Percentiles rank a stretch among this genome's conserved stretches.
phyloP scores from a whole-genome alignment of 495 filamentous ascomycete species.

The Penicillium manginii region DNA sequence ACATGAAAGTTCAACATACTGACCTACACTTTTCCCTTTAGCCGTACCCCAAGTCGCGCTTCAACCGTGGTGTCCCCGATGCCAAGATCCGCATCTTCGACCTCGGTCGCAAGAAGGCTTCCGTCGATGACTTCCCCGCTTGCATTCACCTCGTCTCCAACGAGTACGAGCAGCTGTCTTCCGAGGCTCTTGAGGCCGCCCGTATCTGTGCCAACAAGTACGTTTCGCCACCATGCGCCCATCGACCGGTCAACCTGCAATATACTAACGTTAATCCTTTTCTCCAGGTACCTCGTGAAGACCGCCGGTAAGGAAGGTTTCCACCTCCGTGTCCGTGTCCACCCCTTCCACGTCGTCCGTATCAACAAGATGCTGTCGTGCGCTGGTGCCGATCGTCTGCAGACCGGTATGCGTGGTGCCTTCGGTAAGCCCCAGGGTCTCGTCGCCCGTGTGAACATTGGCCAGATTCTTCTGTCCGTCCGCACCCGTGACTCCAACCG shows the following conservation, averaged over 20 bases:
- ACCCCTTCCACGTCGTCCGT: constrained; percentile 99
- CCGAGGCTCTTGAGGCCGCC: constrained; percentile 97
- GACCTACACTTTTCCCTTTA: constrained; percentile 41
- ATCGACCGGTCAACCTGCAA: background rate
- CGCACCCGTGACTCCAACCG: constrained; percentile 93
- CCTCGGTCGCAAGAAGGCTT: constrained; percentile 97
- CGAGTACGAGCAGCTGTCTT: constrained; percentile 98
- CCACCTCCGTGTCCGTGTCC: constrained; percentile 96
- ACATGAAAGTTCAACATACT: constrained; percentile 20
- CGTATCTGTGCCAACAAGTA: constrained; percentile 99
- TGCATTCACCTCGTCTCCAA: constrained; percentile 99
- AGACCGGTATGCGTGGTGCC: constrained; percentile 99
- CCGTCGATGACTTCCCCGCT: constrained; percentile 97
- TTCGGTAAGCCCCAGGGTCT: constrained; percentile 98
- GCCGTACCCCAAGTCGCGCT: constrained; percentile 99
- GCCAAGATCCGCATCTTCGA: constrained; percentile 99
- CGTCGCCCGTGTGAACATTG: constrained; percentile 98
- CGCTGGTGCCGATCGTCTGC: constrained; percentile 98
- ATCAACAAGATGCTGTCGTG: constrained; percentile 99
- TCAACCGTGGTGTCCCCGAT: constrained; percentile 99
- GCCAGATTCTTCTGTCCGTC: constrained; percentile 95
- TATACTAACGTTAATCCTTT: constrained; percentile 12
- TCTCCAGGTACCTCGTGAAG: constrained; percentile 86
- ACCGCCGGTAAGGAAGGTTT: constrained; percentile 97
- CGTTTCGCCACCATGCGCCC: constrained; percentile 20